phyloP scores from a whole-genome alignment of 768 basidiomycete species.

The Stropharia rugosoannulata region DNA sequence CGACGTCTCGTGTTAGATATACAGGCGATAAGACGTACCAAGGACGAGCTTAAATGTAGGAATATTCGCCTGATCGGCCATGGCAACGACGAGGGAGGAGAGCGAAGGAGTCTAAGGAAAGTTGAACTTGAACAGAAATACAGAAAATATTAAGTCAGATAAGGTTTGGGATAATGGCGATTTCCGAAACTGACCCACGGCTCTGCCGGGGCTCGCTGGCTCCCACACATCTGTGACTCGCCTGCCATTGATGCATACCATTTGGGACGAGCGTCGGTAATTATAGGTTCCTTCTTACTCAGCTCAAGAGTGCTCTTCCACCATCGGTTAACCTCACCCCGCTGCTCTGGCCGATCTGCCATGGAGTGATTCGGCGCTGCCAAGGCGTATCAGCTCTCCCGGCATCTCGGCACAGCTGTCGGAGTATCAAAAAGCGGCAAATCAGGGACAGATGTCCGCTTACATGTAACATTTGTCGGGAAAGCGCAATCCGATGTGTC shows the following conservation, averaged over 20 bases:
- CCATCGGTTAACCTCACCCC: too few relatives aligned
- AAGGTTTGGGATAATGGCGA: conserved; percentile 40
- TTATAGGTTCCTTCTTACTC: too few relatives aligned
- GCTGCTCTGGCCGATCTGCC: too few relatives aligned
- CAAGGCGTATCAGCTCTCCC: too few relatives aligned
- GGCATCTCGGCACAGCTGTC: too few relatives aligned
- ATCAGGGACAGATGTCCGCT: too few relatives aligned
- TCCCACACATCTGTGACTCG: background rate
- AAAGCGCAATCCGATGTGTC: background rate
- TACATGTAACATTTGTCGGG: too few relatives aligned
- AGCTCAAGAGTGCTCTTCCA: too few relatives aligned
- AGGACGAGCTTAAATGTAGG: conserved; percentile 99
- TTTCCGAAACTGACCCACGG: conserved; percentile 32
- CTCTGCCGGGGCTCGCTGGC: conserved; percentile 12
- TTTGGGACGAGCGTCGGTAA: too few relatives aligned
- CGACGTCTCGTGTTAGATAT: conserved; percentile 12
- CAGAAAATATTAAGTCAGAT: conserved; percentile 37
- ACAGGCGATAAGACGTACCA: conserved; percentile 51
- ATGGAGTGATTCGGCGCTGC: too few relatives aligned
- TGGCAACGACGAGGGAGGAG: conserved; percentile 26
- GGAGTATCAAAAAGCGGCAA: too few relatives aligned
- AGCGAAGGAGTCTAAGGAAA: conserved; percentile 19
- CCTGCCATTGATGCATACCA: background rate
- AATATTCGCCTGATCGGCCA: conserved; percentile 45
- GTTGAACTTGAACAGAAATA: conserved; percentile 24